Evolutionary conservation across 2,329 filamentous ascomycete species (phyloP), one percentile per base, ranked within the genome.

Genomic region (Septoria linicola): DNA sequence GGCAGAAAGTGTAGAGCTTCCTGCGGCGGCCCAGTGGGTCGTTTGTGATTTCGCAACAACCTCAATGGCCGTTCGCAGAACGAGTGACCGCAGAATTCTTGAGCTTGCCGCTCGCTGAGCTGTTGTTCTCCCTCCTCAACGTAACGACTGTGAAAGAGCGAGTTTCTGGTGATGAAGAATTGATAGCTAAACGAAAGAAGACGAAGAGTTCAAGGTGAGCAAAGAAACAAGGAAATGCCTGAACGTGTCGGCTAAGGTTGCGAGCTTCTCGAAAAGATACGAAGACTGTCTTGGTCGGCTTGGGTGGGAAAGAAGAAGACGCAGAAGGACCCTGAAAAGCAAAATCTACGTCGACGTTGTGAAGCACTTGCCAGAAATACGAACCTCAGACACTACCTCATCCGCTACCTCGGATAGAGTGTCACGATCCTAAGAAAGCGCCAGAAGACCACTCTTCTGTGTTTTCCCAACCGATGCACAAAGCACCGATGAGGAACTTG

Each of bases 221-320:
- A 68, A 69, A 39, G 66, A 68, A 32, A 76, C 77, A 36, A 82
- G 78, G 42, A 36, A 45, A 35, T 25, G 17, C 30, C 42, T 45
- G 42, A 36, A 21, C 20, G 32, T 31, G 13, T 35, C 31, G 32
- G 31, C 31, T 34, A 13, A 34, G 14, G 31, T 34, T 34, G 31
- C 14, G 31, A 34, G 31, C 31, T 34, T 13, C 30, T 31, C 11
- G 10, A 21, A 14, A 21, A 35, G 19, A 45, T 14, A 25, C n/a
- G 14, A 45, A 36, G 19, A 6, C 17, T 19, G 30, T 3, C 20
- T 21, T n/a, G 2, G 25, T n/a, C n/a, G n/a, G n/a, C n/a, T n/a
- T n/a, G n/a, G n/a, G n/a, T n/a, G 19, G 8, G 40, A 17, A 17
- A 34, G 14, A 23, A 14, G n/a, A 11, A 35, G 41, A 14, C 3